Evolutionary conservation across 2,329 filamentous ascomycete genomes (phyloP).

Genomic region (Aspergillus candidus): DNA sequence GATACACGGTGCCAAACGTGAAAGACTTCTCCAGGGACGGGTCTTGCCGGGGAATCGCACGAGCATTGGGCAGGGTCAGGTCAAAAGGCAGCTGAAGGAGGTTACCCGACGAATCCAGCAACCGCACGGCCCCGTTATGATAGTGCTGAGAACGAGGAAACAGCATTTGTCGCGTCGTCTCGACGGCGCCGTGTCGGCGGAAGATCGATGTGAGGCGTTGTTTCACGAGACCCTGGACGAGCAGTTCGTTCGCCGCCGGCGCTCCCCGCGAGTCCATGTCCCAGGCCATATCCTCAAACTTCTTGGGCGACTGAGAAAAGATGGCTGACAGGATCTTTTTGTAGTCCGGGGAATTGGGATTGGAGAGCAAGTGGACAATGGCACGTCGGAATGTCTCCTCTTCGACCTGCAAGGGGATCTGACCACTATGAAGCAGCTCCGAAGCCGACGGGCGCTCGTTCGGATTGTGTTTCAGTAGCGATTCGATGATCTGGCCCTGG

Average conservation of each 20-base stretch:
- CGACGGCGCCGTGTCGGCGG: constrained; percentile 79
- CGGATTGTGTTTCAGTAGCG: constrained; percentile 74
- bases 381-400: constrained; percentile 83
- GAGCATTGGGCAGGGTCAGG: constrained; percentile 79
- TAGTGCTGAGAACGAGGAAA: constrained; percentile 82
- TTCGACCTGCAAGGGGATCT: constrained; percentile 85
- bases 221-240: constrained; percentile 68
- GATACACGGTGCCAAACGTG: constrained; percentile 81
- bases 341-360: constrained; percentile 81
- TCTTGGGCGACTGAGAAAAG: constrained; percentile 69
- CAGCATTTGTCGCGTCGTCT: constrained; percentile 65
- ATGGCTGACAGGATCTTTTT: constrained; percentile 81
- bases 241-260: constrained; percentile 47
- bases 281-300: constrained; percentile 75
- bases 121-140: constrained; percentile 63
- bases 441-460: constrained; percentile 74
- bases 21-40: constrained; percentile 68
- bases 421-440: constrained; percentile 77
- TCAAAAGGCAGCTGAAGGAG: constrained; percentile 92
- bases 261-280: constrained; percentile 58
- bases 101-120: constrained; percentile 79
- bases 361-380: constrained; percentile 66
- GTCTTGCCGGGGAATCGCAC: constrained; percentile 65
- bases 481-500: constrained; percentile 71
- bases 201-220: constrained; percentile 72